These are phyloP conservation scores for Ampelocalamus luodianensis DNA, from an alignment of 176 grass and related monocot species.

Conservation along the genomic window DNA sequence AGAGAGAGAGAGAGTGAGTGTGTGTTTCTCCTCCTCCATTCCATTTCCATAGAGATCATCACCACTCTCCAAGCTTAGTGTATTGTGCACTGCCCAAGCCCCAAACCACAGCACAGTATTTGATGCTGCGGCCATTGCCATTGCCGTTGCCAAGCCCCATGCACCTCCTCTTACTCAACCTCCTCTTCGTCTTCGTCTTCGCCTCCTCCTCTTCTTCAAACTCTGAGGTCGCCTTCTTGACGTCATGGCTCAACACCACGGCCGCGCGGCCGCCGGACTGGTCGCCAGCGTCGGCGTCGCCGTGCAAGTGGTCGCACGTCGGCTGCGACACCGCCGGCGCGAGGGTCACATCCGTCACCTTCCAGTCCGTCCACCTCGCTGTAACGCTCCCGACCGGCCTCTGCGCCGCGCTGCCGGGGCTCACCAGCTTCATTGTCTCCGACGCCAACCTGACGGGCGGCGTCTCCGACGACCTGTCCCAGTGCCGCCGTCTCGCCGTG, in stretches of 20 bases:
- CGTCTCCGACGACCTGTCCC: constrained; percentile 57
- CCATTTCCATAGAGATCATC: constrained; percentile 55
- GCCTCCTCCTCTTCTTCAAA: not conserved
- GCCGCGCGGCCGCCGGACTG: constrained; percentile 61
- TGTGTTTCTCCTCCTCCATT: not conserved
- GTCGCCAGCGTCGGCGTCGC: constrained; percentile 53
- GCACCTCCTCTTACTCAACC: constrained; percentile 42
- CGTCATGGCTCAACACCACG: constrained; percentile 69
- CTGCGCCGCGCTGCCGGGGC: constrained; percentile 53
- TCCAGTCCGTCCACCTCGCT: constrained; percentile 80
- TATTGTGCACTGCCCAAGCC: constrained; percentile 66
- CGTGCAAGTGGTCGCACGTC: constrained; percentile 89
- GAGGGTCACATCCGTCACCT: constrained; percentile 45
- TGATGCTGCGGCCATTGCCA: constrained; percentile 42
- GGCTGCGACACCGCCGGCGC: constrained; percentile 37
- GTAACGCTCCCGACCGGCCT: constrained; percentile 41
- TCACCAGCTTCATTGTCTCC: constrained; percentile 58
- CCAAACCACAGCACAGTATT: constrained; percentile 64
- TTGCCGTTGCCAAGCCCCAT: constrained; percentile 62
- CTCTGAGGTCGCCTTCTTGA: constrained; percentile 62
- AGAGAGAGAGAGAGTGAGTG: constrained; percentile 19
- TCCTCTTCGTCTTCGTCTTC: constrained; percentile 41
- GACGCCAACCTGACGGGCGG: constrained; percentile 80
- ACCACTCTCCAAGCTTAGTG: constrained; percentile 51
- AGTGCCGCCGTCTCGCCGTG: constrained; percentile 63